Evolutionary conservation across 306 rosid species (phyloP), one percentile per base, ranked within the genome.

Genomic region (Medicago lupulina): DNA sequence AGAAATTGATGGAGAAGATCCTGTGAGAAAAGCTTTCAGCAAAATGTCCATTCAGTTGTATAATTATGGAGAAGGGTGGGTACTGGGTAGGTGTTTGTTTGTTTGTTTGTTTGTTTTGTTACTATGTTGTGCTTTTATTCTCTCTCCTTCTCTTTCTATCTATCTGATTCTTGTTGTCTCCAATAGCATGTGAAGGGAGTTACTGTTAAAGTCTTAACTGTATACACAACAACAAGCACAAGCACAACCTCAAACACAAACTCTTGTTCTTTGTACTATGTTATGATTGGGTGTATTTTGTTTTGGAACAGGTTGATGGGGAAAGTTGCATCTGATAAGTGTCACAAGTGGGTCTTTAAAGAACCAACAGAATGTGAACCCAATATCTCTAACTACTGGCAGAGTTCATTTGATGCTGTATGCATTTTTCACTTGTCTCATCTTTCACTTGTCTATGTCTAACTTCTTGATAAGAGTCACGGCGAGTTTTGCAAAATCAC

Each of bases 11-110:
- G 99, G 97, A 63, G 99, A 96, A 74, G 98, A 96, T 84, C 92
- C 91, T 54, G 98, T 96, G 53, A 89, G 98, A 70, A 96, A 89
- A 76, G 83, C 94, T 79, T 96, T 96, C 94, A 89, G 99, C 98
- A 96, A 92, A 71, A 96, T 96, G 99, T 96, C 98, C 71, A 96
- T 96, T 89, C 99, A 96, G 84, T 75, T 96, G 78, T 96, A 96
- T 92, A 96, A 96, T 88, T 96, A 96, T 85, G 99, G 99, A 92
- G 99, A 96, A 92, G 99, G 99, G 99, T 96, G 98, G 98, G 99
- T 96, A 88, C 96, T 93, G 89, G 96, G 99, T 96, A 96, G 89
- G 98, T 88, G 85, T 85, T 85, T 66, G 31, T 64, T 62, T 70
- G 62, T 55, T 55, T 55, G 31, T 54, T 53, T 53, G 11, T 51